A percentile compares a stretch with the other conserved stretches of the same genome.
Evolutionary conservation across 306 rosid genomes (phyloP).

Genomic region (Malus fusca): DNA sequence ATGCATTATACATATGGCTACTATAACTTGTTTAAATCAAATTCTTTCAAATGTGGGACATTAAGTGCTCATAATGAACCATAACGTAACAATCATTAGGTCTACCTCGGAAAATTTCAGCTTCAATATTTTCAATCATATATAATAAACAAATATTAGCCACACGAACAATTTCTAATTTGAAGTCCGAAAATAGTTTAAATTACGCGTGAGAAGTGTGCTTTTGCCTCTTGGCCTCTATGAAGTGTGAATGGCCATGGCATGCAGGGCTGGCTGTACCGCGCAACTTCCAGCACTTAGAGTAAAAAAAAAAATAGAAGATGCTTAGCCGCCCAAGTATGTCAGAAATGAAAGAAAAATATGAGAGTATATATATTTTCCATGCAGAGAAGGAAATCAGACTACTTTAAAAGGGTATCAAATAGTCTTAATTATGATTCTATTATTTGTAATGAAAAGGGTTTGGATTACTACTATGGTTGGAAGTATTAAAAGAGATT

Average conservation of each 20-base stretch:
- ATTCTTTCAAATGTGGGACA: not conserved
- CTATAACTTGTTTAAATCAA: not conserved
- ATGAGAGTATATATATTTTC: not conserved
- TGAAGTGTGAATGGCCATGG: slow-evolving; percentile 1
- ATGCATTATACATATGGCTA: not conserved
- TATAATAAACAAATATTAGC: not conserved
- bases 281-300: not conserved
- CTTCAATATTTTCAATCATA: not conserved
- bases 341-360: not conserved
- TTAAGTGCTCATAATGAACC: not conserved
- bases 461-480: not conserved
- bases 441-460: not conserved
- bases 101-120: not conserved
- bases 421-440: not conserved
- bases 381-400: slow-evolving; percentile 1
- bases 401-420: slow-evolving; percentile 1
- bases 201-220: not conserved
- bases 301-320: not conserved
- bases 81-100: not conserved
- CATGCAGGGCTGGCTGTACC: not conserved
- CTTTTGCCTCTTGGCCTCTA: not conserved
- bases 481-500: not conserved
- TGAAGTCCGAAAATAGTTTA: not conserved
- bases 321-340: not conserved
- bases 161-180: not conserved